These are phyloP conservation scores for Bathelium albidoporum DNA, from an alignment of 495 filamentous ascomycete genomes.

Conservation along the genomic window DNA sequence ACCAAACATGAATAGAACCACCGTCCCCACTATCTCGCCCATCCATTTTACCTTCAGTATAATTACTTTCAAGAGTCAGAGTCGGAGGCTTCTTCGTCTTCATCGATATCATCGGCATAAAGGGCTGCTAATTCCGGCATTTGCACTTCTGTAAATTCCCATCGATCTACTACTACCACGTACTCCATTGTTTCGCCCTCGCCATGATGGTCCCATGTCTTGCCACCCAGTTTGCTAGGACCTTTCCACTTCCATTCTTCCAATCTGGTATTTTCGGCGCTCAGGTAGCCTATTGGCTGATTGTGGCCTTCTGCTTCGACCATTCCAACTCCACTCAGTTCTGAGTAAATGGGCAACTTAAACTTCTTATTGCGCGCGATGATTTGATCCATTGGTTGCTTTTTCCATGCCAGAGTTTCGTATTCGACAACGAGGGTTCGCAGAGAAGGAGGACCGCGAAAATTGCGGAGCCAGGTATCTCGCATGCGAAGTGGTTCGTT, in stretches of 20 bases:
- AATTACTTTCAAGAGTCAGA: not conserved
- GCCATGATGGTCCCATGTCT: not conserved
- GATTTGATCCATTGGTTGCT: not conserved
- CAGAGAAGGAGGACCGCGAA: not conserved
- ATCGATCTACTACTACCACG: not conserved
- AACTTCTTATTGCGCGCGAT: constrained; percentile 2
- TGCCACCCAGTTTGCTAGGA: not conserved
- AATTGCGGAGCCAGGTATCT: not conserved
- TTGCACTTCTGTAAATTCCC: not conserved
- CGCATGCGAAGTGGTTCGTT: not conserved
- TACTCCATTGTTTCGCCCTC: not conserved
- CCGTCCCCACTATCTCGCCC: too few relatives aligned
- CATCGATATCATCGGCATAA: not conserved
- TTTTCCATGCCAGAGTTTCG: not conserved
- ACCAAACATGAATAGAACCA: too few relatives aligned
- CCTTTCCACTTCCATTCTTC: constrained; percentile 1
- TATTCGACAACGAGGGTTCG: not conserved
- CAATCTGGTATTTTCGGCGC: not conserved
- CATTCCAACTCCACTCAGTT: not conserved
- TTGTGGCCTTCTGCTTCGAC: not conserved
- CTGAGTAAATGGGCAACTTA: not conserved
- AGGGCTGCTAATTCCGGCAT: not conserved
- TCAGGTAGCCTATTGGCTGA: not conserved
- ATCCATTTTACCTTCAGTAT: too few relatives aligned
- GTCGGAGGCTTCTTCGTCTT: not conserved